Evolutionary conservation across 768 basidiomycete genomes (phyloP).

Genomic region (Termitomyces sp.): DNA sequence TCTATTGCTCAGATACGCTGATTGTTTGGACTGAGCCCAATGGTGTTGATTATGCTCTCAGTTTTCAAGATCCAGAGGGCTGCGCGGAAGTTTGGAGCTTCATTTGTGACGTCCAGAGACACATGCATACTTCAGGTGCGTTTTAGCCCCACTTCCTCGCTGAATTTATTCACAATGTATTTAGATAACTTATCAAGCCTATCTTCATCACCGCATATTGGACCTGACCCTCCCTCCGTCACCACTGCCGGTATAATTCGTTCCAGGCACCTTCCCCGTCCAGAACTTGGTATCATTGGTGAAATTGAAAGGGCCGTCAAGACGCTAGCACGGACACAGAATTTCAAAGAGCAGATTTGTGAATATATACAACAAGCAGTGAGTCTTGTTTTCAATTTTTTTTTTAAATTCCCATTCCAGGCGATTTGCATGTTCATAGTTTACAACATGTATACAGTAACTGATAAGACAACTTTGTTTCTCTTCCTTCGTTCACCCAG

Average conservation of each 20-base stretch:
- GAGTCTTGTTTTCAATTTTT: constrained; percentile 22
- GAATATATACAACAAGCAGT: constrained; percentile 87
- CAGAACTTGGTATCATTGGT: constrained; percentile 68
- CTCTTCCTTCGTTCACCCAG: constrained; percentile 31
- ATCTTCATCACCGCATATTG: constrained; percentile 56
- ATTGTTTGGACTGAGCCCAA: constrained; percentile 99
- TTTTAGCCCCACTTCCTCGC: constrained; percentile 8
- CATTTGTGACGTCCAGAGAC: constrained; percentile 85
- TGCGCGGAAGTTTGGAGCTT: constrained; percentile 98
- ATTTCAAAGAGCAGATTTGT: constrained; percentile 78
- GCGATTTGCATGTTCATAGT: constrained; percentile 13
- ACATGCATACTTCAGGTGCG: constrained; percentile 64
- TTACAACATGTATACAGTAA: constrained; percentile 13
- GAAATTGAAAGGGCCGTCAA: constrained; percentile 81
- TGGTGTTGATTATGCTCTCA: constrained; percentile 91
- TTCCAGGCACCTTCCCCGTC: constrained; percentile 68
- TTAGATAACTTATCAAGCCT: constrained; percentile 41
- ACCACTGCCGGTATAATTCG: constrained; percentile 63
- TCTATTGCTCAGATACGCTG: constrained; percentile 66
- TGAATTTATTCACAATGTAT: constrained; percentile 12
- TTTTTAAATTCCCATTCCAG: constrained; percentile 6
- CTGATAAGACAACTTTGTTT: constrained; percentile 20
- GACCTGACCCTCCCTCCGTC: constrained; percentile 49
- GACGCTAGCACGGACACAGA: constrained; percentile 61
- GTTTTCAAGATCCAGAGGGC: constrained; percentile 94